These are phyloP conservation scores for Trypethelium eluteriae DNA, from an alignment of 495 filamentous ascomycete species.

Conservation along the genomic window DNA sequence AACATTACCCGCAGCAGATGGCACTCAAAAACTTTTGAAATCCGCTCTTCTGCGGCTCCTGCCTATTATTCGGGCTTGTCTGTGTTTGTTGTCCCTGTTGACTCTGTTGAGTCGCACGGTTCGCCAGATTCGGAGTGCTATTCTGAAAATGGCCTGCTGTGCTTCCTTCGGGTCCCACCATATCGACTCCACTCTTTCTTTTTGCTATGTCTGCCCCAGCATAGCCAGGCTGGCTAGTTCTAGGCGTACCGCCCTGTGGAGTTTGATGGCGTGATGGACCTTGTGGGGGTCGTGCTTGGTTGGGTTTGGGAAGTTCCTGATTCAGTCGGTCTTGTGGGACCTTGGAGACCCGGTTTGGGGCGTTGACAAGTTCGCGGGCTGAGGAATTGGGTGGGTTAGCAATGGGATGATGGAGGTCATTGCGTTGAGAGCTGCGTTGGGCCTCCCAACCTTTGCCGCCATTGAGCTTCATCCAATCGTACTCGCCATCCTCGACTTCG, in stretches of 20 bases:
- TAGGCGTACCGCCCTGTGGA: constrained; percentile 20
- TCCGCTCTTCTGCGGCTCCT: constrained; percentile 15
- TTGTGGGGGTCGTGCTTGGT: constrained; percentile 59
- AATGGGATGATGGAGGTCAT: constrained; percentile 64
- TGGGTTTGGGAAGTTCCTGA: constrained; percentile 51
- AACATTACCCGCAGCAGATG: constrained; percentile 7
- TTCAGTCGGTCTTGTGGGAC: constrained; percentile 84
- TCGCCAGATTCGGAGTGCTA: constrained; percentile 73
- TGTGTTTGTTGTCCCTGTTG: constrained; percentile 37
- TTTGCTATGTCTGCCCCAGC: constrained; percentile 41
- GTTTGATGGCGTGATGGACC: constrained; percentile 55
- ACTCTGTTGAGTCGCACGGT: constrained; percentile 51
- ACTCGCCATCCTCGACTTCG: constrained; percentile 96
- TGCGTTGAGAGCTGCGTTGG: constrained; percentile 17
- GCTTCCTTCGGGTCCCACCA: constrained; percentile 60
- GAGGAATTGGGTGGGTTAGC: constrained; percentile 63
- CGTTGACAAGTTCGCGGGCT: constrained; percentile 65
- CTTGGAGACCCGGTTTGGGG: constrained; percentile 52
- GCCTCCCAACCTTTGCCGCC: constrained; percentile 87
- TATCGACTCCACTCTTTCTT: constrained; percentile 61
- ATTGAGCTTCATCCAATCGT: constrained; percentile 99
- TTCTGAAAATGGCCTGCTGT: constrained; percentile 89
- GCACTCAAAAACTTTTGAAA: constrained; percentile 5
- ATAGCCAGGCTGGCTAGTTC: neutral
- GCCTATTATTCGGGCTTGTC: constrained; percentile 45